Percentiles rank a stretch among this genome's conserved stretches.
phyloP scores from a whole-genome alignment of 1,284 basidiomycete species.

The Microbotryomycetes sp. region DNA sequence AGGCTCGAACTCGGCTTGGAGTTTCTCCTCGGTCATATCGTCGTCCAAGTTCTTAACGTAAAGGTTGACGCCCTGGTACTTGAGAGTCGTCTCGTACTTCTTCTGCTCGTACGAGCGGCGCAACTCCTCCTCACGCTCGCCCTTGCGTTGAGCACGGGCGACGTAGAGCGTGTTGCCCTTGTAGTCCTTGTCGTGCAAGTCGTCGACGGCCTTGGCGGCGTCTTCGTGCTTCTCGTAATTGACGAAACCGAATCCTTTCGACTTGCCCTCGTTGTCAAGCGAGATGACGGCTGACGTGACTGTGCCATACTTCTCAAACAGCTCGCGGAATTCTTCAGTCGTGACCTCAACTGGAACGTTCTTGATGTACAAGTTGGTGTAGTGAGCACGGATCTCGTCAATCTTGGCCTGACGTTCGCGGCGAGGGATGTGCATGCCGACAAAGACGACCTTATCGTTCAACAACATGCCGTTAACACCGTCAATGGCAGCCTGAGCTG shows the following conservation, averaged over 20 bases:
- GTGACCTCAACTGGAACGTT: conserved; percentile 82
- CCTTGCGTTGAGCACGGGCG: conserved; percentile 95
- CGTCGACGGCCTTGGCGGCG: conserved; percentile 82
- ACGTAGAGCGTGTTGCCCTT: conserved; percentile 92
- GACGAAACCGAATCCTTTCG: conserved; percentile 96
- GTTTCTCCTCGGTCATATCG: conserved; percentile 76
- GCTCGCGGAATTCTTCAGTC: conserved; percentile 77
- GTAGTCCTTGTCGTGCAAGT: conserved; percentile 79
- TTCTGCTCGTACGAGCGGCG: conserved; percentile 90
- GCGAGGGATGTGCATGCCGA: conserved; percentile 95
- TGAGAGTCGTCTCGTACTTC: conserved; percentile 95
- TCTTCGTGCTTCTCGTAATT: conserved; percentile 92
- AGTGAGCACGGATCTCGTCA: conserved; percentile 93
- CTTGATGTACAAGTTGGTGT: conserved; percentile 98
- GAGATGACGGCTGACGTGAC: conserved; percentile 89
- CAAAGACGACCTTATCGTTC: conserved; percentile 99
- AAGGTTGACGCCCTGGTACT: conserved; percentile 98
- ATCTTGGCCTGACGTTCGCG: conserved; percentile 95
- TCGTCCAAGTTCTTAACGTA: conserved; percentile 90
- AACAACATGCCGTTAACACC: conserved; percentile 98
- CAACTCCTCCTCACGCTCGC: conserved; percentile 95
- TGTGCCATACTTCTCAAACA: conserved; percentile 73
- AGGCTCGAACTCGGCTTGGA: conserved; percentile 90
- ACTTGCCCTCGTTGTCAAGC: conserved; percentile 62
- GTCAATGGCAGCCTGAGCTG: conserved; percentile 93